These are phyloP conservation scores for Gracilaria caudata DNA, from an alignment of 23 red algal genomes.

Conservation along the genomic window DNA sequence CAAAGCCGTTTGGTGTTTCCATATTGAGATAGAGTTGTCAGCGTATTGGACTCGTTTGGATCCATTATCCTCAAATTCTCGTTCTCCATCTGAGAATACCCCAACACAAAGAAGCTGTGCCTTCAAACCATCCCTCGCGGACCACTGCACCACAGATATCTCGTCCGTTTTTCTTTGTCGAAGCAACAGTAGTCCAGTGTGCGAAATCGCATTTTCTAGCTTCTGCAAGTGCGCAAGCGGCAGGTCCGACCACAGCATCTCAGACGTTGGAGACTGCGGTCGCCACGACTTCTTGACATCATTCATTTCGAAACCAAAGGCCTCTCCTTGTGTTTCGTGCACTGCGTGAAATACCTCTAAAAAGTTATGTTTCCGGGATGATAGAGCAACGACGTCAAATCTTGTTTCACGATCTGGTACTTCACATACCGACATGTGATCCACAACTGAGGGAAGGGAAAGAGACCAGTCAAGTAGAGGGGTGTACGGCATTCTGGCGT, in stretches of 20 bases:
- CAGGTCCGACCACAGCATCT: conserved; percentile 39
- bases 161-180: not conserved
- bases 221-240: conserved; percentile 27
- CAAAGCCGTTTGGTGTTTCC: conserved; percentile 8
- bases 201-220: not conserved
- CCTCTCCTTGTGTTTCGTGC: not conserved
- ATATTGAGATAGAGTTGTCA: not conserved
- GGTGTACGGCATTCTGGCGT: conserved; percentile 9
- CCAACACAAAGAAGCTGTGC: conserved; percentile 25
- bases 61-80: not conserved
- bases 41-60: not conserved
- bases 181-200: conserved; percentile 1
- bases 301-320: not conserved
- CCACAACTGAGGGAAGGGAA: conserved; percentile 16
- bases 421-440: conserved; percentile 11
- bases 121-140: conserved; percentile 9
- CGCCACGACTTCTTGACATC: not conserved
- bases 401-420: not conserved
- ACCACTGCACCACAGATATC: conserved; percentile 20
- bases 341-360: conserved; percentile 44
- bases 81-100: not conserved
- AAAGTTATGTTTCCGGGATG: not conserved
- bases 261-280: not conserved
- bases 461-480: conserved; percentile 48
- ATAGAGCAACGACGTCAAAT: conserved; percentile 22